Evolutionary conservation across 129 eudicot species (phyloP).

Genomic region (Centella asiatica): DNA sequence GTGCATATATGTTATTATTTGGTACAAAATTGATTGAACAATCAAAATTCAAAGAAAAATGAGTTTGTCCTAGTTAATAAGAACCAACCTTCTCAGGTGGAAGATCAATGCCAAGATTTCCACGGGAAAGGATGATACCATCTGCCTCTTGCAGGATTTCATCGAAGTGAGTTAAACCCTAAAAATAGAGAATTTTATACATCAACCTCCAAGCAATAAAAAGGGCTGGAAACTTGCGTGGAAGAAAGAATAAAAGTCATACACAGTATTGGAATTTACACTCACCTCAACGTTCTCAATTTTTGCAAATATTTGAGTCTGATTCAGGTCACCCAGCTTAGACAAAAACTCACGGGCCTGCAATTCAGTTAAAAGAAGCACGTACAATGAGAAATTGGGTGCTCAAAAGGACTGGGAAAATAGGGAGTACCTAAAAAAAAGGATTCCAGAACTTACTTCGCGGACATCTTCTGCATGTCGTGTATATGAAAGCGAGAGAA

Average conservation of each 20-base stretch:
- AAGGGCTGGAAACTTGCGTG: background rate
- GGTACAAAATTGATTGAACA: background rate
- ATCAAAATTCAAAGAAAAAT: background rate
- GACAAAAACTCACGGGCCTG: slow-evolving; percentile 85
- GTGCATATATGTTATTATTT: background rate
- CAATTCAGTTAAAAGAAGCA: slow-evolving; percentile 10
- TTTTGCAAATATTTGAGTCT: slow-evolving; percentile 93
- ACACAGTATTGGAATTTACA: background rate
- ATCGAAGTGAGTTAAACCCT: slow-evolving; percentile 96
- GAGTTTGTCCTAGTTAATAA: background rate
- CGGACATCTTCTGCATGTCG: slow-evolving; percentile 96
- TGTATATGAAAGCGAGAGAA: slow-evolving; percentile 87
- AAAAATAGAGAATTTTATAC: slow-evolving; percentile 4
- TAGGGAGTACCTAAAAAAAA: slow-evolving; percentile 6
- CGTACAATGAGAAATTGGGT: background rate
- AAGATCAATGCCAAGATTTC: slow-evolving; percentile 96
- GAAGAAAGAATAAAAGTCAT: background rate
- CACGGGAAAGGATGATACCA: slow-evolving; percentile 98
- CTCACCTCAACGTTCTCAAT: slow-evolving; percentile 83
- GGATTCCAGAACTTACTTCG: slow-evolving; percentile 63
- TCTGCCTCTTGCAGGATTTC: slow-evolving; percentile 98
- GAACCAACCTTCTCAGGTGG: slow-evolving; percentile 89
- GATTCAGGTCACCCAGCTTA: slow-evolving; percentile 83
- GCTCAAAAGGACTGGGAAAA: background rate
- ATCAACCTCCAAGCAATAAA: slow-evolving; percentile 2